phyloP scores from a whole-genome alignment of 495 filamentous ascomycete species.

The Neurospora sp. region DNA sequence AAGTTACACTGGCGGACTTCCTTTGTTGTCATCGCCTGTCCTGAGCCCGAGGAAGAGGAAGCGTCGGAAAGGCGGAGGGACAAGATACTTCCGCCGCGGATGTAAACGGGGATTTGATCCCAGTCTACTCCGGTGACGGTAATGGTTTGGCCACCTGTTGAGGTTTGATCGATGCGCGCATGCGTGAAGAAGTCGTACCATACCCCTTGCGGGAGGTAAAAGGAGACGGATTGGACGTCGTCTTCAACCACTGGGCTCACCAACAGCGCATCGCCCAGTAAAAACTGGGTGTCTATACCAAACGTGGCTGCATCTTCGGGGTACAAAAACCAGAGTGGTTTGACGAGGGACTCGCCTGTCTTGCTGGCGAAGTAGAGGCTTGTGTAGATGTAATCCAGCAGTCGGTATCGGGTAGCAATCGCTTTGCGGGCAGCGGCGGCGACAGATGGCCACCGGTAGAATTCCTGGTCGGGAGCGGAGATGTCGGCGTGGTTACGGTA shows the following conservation, averaged over 20 bases:
- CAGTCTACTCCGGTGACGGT: conserved; percentile 43
- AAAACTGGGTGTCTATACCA: conserved; percentile 54
- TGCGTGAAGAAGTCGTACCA: conserved; percentile 74
- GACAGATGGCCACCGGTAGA: conserved; percentile 62
- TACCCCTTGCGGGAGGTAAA: conserved; percentile 56
- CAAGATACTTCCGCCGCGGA: conserved; percentile 23
- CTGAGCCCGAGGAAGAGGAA: not conserved
- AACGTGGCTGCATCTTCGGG: conserved; percentile 54
- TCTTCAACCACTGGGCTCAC: conserved; percentile 39
- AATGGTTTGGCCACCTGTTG: conserved; percentile 33
- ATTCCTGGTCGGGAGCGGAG: conserved; percentile 55
- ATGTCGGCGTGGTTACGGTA: conserved; percentile 67
- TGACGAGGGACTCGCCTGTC: conserved; percentile 52
- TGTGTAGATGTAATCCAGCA: conserved; percentile 79
- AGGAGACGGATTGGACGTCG: conserved; percentile 47
- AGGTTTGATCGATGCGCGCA: conserved; percentile 40
- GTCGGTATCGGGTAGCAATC: conserved; percentile 61
- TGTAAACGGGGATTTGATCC: conserved; percentile 64
- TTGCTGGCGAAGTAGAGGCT: conserved; percentile 44
- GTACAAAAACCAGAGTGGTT: conserved; percentile 61
- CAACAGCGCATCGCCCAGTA: too few relatives aligned
- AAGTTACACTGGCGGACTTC: conserved; percentile 56
- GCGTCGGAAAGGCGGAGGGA: not conserved
- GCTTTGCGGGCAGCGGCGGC: conserved; percentile 54
- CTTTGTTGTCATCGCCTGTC: conserved; percentile 56